Conservation (phyloP, 306 rosid species). For the Phaseolus lunatus region DNA sequence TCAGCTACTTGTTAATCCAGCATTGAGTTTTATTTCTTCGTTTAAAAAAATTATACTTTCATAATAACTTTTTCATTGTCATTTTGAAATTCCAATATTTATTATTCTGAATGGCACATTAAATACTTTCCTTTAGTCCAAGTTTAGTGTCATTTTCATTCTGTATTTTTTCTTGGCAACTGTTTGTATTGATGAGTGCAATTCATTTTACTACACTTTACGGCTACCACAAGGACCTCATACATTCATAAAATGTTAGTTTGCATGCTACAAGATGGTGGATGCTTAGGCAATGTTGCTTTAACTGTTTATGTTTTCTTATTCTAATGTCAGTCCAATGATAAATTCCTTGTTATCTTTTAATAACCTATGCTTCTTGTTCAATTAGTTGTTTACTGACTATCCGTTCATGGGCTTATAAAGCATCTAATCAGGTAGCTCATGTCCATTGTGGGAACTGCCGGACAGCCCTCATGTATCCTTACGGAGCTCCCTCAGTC, state of each 20-base stretch:
- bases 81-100: conserved; percentile 10
- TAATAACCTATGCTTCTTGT: conserved; percentile 20
- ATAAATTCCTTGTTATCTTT: conserved; percentile 41
- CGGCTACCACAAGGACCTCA: conserved; percentile 23
- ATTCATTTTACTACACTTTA: conserved; percentile 15
- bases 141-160: conserved; percentile 16
- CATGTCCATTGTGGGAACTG: conserved; percentile 93
- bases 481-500: conserved; percentile 97
- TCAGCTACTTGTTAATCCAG: background rate
- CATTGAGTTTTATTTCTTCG: background rate
- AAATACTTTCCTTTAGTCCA: conserved; percentile 19
- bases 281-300: conserved; percentile 15
- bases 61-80: background rate
- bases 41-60: background rate
- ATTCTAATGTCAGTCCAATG: conserved; percentile 23
- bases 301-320: conserved; percentile 37
- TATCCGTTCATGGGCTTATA: conserved; percentile 42
- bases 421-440: conserved; percentile 76
- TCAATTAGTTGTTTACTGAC: conserved; percentile 45
- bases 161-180: background rate
- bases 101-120: conserved; percentile 17
- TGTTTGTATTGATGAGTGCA: conserved; percentile 5
- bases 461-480: conserved; percentile 91
- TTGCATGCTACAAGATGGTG: conserved; percentile 24
- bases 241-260: conserved; percentile 16